Evolutionary conservation across 1,284 basidiomycete species (phyloP).

Genomic region (Pseudozyma hubeiensis): DNA sequence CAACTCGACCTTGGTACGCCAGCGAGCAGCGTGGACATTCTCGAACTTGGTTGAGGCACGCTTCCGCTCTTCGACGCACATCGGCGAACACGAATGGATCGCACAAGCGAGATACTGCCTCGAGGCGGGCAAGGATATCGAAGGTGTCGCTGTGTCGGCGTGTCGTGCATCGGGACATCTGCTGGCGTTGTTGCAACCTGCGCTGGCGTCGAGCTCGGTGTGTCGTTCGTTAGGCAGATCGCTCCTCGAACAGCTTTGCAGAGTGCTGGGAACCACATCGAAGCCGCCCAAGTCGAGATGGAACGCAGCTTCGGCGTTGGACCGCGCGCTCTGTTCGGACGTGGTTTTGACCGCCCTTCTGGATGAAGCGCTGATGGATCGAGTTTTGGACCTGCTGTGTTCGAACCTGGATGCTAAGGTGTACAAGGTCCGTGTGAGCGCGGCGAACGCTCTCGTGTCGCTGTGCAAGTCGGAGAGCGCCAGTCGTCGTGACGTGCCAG

Average conservation of each 20-base stretch:
- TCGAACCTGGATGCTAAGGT: slow-evolving; percentile 18
- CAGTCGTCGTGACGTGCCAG: slow-evolving; percentile 5
- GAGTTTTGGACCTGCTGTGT: slow-evolving; percentile 20
- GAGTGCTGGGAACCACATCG: slow-evolving; percentile 20
- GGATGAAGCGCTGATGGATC: slow-evolving; percentile 11
- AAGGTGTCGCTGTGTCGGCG: slow-evolving; percentile 36
- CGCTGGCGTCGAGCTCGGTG: background rate
- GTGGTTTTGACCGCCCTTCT: slow-evolving; percentile 8
- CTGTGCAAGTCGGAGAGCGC: slow-evolving; percentile 1
- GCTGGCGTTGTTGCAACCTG: slow-evolving; percentile 16
- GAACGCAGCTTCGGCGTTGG: slow-evolving; percentile 44
- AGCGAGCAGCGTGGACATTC: slow-evolving; percentile 37
- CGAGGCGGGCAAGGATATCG: slow-evolving; percentile 27
- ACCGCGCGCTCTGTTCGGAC: slow-evolving; percentile 24
- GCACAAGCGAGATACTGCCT: slow-evolving; percentile 25
- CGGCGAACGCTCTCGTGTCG: slow-evolving; percentile 27
- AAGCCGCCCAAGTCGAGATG: slow-evolving; percentile 45
- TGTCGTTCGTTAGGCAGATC: background rate
- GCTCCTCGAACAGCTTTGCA: slow-evolving; percentile 27
- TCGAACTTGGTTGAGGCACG: slow-evolving; percentile 31
- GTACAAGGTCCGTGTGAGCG: slow-evolving; percentile 35
- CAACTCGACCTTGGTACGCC: slow-evolving; percentile 36
- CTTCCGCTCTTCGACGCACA: background rate
- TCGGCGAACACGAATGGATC: slow-evolving; percentile 8
- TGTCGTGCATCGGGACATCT: slow-evolving; percentile 29